Evolutionary conservation across 2,329 filamentous ascomycete genomes (phyloP).

Genomic region (Bisporella sp.): DNA sequence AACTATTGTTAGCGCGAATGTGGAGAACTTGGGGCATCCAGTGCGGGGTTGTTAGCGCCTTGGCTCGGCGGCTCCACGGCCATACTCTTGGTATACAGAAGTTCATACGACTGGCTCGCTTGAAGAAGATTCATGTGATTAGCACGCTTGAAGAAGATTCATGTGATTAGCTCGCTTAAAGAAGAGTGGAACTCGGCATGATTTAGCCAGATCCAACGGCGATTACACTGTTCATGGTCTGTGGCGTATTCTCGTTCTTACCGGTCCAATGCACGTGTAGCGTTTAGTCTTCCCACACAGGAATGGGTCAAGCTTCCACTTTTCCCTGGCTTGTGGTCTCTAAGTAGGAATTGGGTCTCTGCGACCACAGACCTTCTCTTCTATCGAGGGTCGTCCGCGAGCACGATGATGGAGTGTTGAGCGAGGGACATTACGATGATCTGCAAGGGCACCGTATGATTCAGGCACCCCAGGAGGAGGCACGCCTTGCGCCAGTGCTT

Average conservation of each 20-base stretch:
- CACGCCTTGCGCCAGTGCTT: not conserved
- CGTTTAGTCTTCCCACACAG: conserved; percentile 1
- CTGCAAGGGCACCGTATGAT: not conserved
- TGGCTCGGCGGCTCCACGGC: conserved; percentile 8
- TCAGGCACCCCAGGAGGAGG: conserved; percentile 1
- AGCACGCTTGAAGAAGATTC: too few relatives aligned
- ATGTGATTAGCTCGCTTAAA: conserved; percentile 8
- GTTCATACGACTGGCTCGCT: conserved; percentile 6
- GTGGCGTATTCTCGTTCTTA: conserved; percentile 6
- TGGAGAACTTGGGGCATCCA: conserved; percentile 10
- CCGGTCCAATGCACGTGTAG: conserved; percentile 4
- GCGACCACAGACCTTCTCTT: not conserved
- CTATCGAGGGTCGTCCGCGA: too few relatives aligned
- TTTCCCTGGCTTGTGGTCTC: conserved; percentile 1
- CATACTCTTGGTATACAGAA: conserved; percentile 3
- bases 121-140: too few relatives aligned
- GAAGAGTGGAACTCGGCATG: conserved; percentile 3
- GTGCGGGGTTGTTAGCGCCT: conserved; percentile 11
- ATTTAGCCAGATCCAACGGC: conserved; percentile 7
- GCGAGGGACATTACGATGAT: not conserved
- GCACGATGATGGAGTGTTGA: too few relatives aligned
- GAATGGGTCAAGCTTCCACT: conserved; percentile 5
- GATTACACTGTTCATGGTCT: conserved; percentile 7
- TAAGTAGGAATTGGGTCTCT: conserved; percentile 4
- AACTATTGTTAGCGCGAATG: too few relatives aligned